phyloP scores from a whole-genome alignment of 2,329 filamentous ascomycete species.

The Alternaria dauci region DNA sequence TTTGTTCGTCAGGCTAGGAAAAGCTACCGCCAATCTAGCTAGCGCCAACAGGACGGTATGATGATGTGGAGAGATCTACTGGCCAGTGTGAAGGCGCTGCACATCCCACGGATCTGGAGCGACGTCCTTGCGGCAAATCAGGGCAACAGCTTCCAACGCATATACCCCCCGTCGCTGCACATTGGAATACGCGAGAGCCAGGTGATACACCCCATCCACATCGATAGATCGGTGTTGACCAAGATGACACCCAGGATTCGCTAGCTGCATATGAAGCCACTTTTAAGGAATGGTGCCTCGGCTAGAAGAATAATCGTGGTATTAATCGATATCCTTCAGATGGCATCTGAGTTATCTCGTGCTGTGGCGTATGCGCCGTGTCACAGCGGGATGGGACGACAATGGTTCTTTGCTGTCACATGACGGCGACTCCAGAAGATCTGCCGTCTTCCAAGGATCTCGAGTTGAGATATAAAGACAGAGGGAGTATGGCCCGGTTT shows the following conservation, averaged over 20 bases:
- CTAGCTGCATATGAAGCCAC: slow-evolving; percentile 29
- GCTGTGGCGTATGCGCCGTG: slow-evolving; percentile 30
- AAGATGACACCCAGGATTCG: slow-evolving; percentile 23
- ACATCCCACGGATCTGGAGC: slow-evolving; percentile 26
- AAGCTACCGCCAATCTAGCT: slow-evolving; percentile 14
- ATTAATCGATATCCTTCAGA: slow-evolving; percentile 19
- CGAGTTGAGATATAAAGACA: slow-evolving; percentile 32
- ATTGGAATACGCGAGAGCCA: slow-evolving; percentile 32
- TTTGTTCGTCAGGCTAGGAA: slow-evolving; percentile 20
- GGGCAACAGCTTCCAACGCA: slow-evolving; percentile 19
- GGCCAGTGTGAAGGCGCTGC: slow-evolving; percentile 14
- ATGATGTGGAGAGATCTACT: slow-evolving; percentile 27
- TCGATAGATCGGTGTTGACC: slow-evolving; percentile 35
- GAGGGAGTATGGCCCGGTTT: neutral
- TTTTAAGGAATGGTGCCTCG: slow-evolving; percentile 33
- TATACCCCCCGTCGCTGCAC: slow-evolving; percentile 36
- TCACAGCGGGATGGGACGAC: slow-evolving; percentile 30
- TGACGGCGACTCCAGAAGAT: slow-evolving; percentile 25
- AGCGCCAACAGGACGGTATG: slow-evolving; percentile 10
- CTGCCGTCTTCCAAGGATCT: slow-evolving; percentile 14
- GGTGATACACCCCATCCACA: slow-evolving; percentile 33
- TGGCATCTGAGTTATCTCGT: slow-evolving; percentile 24
- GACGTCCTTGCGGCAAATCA: slow-evolving; percentile 34
- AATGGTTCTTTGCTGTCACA: slow-evolving; percentile 31
- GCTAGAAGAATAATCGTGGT: slow-evolving; percentile 27